Evolutionary conservation across 768 basidiomycete genomes (phyloP).

Genomic region (Saitozyma sp.): DNA sequence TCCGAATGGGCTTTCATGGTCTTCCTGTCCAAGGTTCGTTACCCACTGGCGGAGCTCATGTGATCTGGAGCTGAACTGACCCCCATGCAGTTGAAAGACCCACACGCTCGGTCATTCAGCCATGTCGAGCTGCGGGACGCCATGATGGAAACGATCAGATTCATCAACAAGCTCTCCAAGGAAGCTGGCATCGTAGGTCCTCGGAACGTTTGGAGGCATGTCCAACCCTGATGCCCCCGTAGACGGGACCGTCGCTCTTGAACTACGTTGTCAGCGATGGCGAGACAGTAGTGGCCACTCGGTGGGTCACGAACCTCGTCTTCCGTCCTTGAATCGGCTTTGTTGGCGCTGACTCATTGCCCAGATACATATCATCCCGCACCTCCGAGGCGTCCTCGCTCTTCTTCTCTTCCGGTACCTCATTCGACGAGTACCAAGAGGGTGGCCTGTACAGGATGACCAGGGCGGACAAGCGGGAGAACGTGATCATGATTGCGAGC

Average conservation of each 20-base stretch:
- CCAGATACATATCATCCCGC: constrained; percentile 79
- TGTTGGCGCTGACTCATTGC: neutral
- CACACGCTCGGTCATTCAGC: constrained; percentile 72
- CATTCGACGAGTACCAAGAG: constrained; percentile 83
- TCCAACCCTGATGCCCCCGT: neutral
- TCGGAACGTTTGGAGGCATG: neutral
- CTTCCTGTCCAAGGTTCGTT: constrained; percentile 63
- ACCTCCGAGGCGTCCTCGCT: constrained; percentile 90
- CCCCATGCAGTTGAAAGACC: constrained; percentile 64
- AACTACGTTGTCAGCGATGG: constrained; percentile 98
- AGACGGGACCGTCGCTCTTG: constrained; percentile 73
- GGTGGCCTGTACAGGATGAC: constrained; percentile 94
- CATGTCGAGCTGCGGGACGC: constrained; percentile 71
- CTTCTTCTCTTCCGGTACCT: constrained; percentile 95
- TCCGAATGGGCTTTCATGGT: constrained; percentile 97
- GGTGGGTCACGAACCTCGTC: constrained; percentile 48
- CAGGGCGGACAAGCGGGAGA: constrained; percentile 86
- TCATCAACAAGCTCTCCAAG: constrained; percentile 73
- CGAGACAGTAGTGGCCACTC: constrained; percentile 84
- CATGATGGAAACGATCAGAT: constrained; percentile 82
- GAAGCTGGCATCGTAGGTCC: constrained; percentile 58
- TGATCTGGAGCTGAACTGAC: neutral
- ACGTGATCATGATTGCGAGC: constrained; percentile 80
- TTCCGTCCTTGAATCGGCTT: neutral
- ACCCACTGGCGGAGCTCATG: neutral